These are phyloP conservation scores for Plasmodium coatneyi DNA, from an alignment of 169 alveolate genomes.

Conservation along the genomic window DNA sequence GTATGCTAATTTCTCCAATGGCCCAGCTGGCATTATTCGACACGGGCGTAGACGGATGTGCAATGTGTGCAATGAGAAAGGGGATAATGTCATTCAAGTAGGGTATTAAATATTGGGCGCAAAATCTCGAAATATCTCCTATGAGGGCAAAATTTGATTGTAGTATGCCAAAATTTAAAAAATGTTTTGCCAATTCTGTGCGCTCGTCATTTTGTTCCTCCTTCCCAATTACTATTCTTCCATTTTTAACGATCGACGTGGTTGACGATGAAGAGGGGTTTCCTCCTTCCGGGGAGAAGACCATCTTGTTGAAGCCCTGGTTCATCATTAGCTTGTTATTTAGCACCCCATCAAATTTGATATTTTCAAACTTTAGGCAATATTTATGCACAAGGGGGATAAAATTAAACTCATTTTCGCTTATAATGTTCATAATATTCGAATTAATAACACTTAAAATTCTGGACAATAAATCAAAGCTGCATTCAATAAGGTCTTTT, in stretches of 20 bases:
- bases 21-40: constrained; percentile 92
- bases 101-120: constrained; percentile 65
- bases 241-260: neutral
- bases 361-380: constrained; percentile 47
- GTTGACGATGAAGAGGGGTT: neutral
- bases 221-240: neutral
- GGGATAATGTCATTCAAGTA: constrained; percentile 71
- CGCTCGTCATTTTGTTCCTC: constrained; percentile 17
- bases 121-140: constrained; percentile 76
- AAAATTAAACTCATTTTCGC: constrained; percentile 61
- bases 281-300: neutral
- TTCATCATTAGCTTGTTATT: constrained; percentile 13
- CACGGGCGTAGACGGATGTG: constrained; percentile 80
- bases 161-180: constrained; percentile 67
- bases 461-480: constrained; percentile 72
- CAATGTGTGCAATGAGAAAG: constrained; percentile 74
- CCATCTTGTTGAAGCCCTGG: neutral
- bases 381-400: constrained; percentile 72
- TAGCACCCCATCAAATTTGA: constrained; percentile 30
- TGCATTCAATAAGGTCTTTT: constrained; percentile 71
- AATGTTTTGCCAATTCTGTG: constrained; percentile 49
- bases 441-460: constrained; percentile 73
- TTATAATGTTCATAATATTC: constrained; percentile 39
- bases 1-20: constrained; percentile 85
- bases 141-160: constrained; percentile 75